Conservation (phyloP, 164 flowering plant species). For the Vitis rotundifolia region DNA sequence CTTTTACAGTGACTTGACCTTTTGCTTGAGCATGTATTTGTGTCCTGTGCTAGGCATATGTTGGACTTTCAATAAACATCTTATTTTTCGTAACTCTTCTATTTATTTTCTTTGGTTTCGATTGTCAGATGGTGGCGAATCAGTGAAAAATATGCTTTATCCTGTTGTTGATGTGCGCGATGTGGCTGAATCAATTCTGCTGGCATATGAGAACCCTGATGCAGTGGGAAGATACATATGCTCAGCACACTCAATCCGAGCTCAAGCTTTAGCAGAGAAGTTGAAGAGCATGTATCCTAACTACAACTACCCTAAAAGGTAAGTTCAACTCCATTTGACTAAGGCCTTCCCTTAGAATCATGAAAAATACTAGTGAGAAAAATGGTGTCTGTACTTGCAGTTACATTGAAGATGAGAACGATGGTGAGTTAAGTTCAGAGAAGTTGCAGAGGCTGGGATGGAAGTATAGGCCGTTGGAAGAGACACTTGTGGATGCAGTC, state of each 20-base stretch:
- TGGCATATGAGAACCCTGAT: constrained; percentile 31
- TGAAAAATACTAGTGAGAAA: too few relatives aligned
- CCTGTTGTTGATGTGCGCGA: constrained; percentile 41
- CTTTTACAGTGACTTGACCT: too few relatives aligned
- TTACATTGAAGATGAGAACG: constrained; percentile 3
- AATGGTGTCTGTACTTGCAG: background rate
- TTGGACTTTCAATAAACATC: background rate
- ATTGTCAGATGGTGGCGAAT: constrained; percentile 19
- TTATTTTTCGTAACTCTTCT: too few relatives aligned
- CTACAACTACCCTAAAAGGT: constrained; percentile 28
- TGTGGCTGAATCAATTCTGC: constrained; percentile 27
- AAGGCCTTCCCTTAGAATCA: too few relatives aligned
- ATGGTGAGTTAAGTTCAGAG: constrained; percentile 12
- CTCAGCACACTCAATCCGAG: background rate
- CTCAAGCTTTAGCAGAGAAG: constrained; percentile 22
- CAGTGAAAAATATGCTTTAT: constrained; percentile 17
- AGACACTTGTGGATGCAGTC: constrained; percentile 31
- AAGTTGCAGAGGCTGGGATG: constrained; percentile 37
- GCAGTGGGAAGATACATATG: constrained; percentile 39
- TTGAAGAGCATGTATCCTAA: constrained; percentile 31
- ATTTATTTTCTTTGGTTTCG: too few relatives aligned
- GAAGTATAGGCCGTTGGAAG: constrained; percentile 39
- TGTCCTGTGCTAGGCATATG: too few relatives aligned
- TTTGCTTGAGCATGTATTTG: too few relatives aligned
- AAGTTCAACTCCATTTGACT: background rate